These are phyloP conservation scores for Sporisorium scitamineum DNA, from an alignment of 1,284 basidiomycete species.

Conservation along the genomic window DNA sequence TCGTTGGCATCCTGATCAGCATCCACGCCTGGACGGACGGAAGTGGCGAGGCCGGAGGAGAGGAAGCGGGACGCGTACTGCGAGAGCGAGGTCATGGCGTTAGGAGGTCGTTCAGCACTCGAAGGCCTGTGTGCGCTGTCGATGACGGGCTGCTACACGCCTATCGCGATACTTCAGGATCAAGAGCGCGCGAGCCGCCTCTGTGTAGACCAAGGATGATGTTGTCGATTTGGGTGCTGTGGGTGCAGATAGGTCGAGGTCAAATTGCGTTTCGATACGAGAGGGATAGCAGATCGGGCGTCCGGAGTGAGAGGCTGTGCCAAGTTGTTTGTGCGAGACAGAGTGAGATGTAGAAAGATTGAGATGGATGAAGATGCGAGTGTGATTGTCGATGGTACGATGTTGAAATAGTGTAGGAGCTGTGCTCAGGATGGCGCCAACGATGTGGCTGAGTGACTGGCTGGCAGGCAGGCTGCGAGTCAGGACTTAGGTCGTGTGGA, in stretches of 20 bases:
- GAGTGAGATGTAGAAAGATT: not conserved
- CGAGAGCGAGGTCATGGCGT: constrained; percentile 49
- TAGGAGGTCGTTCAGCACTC: not conserved
- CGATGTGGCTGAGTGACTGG: constrained; percentile 1
- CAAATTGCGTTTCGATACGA: not conserved
- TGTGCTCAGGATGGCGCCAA: not conserved
- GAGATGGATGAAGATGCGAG: not conserved
- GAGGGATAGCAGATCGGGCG: not conserved
- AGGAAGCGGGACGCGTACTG: constrained; percentile 57
- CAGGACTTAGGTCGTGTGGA: constrained; percentile 7
- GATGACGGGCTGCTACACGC: constrained; percentile 28
- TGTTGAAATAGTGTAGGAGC: not conserved
- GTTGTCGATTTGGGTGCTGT: not conserved
- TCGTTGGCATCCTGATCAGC: constrained; percentile 45
- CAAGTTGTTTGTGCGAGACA: not conserved
- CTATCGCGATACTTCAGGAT: not conserved
- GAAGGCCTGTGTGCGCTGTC: not conserved
- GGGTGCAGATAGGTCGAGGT: not conserved
- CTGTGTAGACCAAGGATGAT: not conserved
- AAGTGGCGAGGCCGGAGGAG: constrained; percentile 40
- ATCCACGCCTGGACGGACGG: constrained; percentile 30
- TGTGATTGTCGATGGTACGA: not conserved
- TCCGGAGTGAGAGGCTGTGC: not conserved
- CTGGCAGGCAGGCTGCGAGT: not conserved
- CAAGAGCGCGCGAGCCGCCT: constrained; percentile 41